Evolutionary conservation across 192 early-diverging fungal species (phyloP).

Genomic region (Backusella australiensis): DNA sequence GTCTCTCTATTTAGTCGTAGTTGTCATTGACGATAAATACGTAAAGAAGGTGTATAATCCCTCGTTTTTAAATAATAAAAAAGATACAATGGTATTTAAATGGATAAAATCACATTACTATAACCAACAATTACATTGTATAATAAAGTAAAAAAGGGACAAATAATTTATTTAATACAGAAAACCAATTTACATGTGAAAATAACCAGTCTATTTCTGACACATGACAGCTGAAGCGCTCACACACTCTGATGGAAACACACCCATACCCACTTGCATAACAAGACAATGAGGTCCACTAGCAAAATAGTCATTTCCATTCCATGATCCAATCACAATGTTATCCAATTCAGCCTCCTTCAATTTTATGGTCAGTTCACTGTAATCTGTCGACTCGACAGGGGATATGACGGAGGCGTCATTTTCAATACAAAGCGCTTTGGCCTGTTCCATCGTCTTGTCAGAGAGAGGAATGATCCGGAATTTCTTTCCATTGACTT

Average conservation of each 20-base stretch:
- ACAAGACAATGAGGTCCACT: conserved; percentile 1
- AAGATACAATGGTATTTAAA: neutral
- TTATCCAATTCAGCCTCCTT: neutral
- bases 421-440: neutral
- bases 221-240: neutral
- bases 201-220: neutral
- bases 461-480: neutral
- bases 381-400: neutral
- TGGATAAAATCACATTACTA: neutral
- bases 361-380: neutral
- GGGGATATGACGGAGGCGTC: neutral
- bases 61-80: no score
- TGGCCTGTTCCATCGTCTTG: neutral
- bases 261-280: neutral
- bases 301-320: conserved; percentile 5
- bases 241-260: neutral
- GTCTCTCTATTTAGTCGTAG: no score
- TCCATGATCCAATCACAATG: conserved; percentile 13
- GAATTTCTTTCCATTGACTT: neutral
- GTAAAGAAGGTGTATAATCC: no score
- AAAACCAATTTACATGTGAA: neutral
- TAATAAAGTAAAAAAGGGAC: neutral
- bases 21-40: no score
- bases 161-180: neutral
- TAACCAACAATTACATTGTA: neutral